A percentile compares a stretch with the other conserved stretches of the same genome.
These are phyloP conservation scores for Myotisia sp. DNA, from an alignment of 2,329 filamentous ascomycete species.

Conservation along the genomic window DNA sequence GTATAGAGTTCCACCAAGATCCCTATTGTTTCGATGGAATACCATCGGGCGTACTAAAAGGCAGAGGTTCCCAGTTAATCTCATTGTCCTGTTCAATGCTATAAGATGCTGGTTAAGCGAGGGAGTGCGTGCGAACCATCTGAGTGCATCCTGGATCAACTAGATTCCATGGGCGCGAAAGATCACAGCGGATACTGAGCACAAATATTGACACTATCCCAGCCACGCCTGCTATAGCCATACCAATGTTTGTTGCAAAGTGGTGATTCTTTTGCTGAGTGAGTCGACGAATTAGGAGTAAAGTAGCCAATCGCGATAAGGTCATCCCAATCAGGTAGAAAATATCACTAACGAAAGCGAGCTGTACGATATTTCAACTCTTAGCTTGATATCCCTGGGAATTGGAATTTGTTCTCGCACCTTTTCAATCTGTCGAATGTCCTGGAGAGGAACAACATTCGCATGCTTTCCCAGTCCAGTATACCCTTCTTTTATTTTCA, in stretches of 20 bases:
- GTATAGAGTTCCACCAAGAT: conserved; percentile 10
- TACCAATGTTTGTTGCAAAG: conserved; percentile 7
- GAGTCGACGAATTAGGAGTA: conserved; percentile 11
- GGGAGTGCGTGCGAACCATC: conserved; percentile 8
- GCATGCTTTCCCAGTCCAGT: conserved; percentile 10
- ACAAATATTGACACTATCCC: conserved; percentile 10
- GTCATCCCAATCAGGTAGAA: conserved; percentile 11
- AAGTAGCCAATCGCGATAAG: conserved; percentile 10
- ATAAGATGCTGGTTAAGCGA: too few species aligned
- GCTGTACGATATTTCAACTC: conserved; percentile 1
- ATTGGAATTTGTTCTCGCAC: conserved; percentile 5
- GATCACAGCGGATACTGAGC: conserved; percentile 9
- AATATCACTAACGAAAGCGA: conserved; percentile 10
- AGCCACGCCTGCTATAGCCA: conserved; percentile 3
- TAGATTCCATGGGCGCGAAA: conserved; percentile 9
- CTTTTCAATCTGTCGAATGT: conserved; percentile 8
- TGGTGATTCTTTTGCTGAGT: conserved; percentile 10
- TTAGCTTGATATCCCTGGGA: too few species aligned
- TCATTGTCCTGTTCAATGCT: too few species aligned
- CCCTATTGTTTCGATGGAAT: conserved; percentile 10
- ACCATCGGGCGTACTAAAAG: conserved; percentile 10
- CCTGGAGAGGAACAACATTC: conserved; percentile 1
- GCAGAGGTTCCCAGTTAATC: too few species aligned
- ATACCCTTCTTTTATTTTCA: conserved; percentile 11
- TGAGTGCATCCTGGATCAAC: conserved; percentile 8